Conservation (phyloP, 495 filamentous ascomycete species). For the Clavariopsis aquatica region DNA sequence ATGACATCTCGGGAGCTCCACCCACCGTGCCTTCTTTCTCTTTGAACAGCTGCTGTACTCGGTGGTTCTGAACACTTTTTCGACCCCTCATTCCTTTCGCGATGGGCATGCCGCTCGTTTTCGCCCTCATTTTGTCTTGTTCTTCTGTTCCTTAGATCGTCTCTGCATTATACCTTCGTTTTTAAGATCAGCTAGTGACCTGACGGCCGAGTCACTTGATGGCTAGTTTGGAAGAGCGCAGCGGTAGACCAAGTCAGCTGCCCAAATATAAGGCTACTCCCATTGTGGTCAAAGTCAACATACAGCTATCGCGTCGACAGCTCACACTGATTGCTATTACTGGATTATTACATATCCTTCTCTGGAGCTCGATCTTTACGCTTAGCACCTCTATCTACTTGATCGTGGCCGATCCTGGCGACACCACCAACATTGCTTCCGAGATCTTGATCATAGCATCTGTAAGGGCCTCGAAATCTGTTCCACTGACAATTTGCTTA, state of each 20-base stretch:
- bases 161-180: background rate
- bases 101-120: slow-evolving; percentile 33
- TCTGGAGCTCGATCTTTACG: slow-evolving; percentile 34
- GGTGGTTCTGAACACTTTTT: slow-evolving; percentile 12
- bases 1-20: slow-evolving; percentile 21
- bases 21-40: slow-evolving; percentile 13
- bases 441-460: slow-evolving; percentile 33
- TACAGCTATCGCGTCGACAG: slow-evolving; percentile 25
- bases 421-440: slow-evolving; percentile 26
- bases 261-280: slow-evolving; percentile 22
- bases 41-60: slow-evolving; percentile 12
- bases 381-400: slow-evolving; percentile 25
- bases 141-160: slow-evolving; percentile 6
- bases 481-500: slow-evolving; percentile 5
- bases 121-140: background rate
- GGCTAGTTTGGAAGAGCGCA: slow-evolving; percentile 30
- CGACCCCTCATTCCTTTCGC: slow-evolving; percentile 23
- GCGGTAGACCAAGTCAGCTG: slow-evolving; percentile 27
- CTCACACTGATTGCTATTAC: slow-evolving; percentile 32
- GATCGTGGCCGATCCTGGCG: slow-evolving; percentile 23
- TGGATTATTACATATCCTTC: slow-evolving; percentile 30
- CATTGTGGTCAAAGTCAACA: slow-evolving; percentile 21
- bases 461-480: slow-evolving; percentile 16
- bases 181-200: slow-evolving; percentile 7
- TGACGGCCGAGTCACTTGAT: slow-evolving; percentile 26